phyloP scores from a whole-genome alignment of 2,329 filamentous ascomycete genomes.

The Aspergillus unguis region DNA sequence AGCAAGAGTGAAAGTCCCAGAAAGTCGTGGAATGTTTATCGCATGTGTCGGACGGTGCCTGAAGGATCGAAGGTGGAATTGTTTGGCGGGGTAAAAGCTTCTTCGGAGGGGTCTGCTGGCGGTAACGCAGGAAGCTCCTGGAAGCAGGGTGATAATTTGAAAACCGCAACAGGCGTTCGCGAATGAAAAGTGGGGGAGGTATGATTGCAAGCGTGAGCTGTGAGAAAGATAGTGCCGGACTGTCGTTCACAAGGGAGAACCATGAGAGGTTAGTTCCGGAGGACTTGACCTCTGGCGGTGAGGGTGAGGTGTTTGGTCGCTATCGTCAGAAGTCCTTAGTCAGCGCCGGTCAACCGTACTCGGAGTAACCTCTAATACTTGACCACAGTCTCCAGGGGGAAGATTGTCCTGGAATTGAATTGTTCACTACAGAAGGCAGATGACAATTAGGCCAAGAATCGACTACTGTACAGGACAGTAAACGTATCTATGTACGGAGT shows the following conservation, averaged over 20 bases:
- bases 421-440: neutral
- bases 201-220: conserved; percentile 4
- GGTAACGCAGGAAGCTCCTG: conserved; percentile 14
- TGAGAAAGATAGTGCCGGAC: neutral
- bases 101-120: conserved; percentile 24
- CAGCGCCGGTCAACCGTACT: neutral
- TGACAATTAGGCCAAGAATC: neutral
- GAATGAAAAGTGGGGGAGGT: conserved; percentile 11
- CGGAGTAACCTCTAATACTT: too few relatives aligned
- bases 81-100: conserved; percentile 29
- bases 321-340: conserved; percentile 12
- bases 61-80: conserved; percentile 13
- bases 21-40: conserved; percentile 14
- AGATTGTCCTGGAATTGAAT: neutral
- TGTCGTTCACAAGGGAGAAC: conserved; percentile 11
- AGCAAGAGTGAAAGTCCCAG: conserved; percentile 2
- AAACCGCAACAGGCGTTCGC: conserved; percentile 1
- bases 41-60: conserved; percentile 14
- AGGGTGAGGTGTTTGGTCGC: conserved; percentile 1
- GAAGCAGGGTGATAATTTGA: conserved; percentile 12
- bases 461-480: too few relatives aligned
- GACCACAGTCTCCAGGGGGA: too few relatives aligned
- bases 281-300: conserved; percentile 19
- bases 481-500: too few relatives aligned
- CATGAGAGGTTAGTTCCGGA: neutral